phyloP scores from a whole-genome alignment of 2,329 filamentous ascomycete genomes.

The Endoconidiophora laricicola region DNA sequence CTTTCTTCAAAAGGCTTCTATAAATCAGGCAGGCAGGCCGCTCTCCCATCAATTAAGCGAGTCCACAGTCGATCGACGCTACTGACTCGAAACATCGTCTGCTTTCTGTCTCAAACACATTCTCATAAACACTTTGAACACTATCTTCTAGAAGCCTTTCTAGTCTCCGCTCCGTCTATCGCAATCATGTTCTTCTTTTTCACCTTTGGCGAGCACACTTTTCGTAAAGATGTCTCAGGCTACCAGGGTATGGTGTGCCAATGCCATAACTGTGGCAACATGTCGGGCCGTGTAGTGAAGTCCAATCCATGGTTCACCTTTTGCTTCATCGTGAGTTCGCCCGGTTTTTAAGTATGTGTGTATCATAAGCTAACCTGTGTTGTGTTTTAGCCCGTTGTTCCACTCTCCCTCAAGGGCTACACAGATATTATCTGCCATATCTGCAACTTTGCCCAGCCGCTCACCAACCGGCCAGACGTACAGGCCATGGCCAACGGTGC shows the following conservation, averaged over 20 bases:
- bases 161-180: neutral
- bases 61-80: neutral
- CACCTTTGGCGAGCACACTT: conserved; percentile 44
- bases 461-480: conserved; percentile 40
- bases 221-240: conserved; percentile 40
- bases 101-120: too few relatives aligned
- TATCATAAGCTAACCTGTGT: neutral
- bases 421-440: conserved; percentile 57
- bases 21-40: too few relatives aligned
- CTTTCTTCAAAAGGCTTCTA: neutral
- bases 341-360: neutral
- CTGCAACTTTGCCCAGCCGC: conserved; percentile 58
- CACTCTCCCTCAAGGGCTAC: conserved; percentile 50
- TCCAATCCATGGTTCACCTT: conserved; percentile 61
- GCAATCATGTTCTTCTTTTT: conserved; percentile 43
- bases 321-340: conserved; percentile 47
- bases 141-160: neutral
- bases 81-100: neutral
- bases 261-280: conserved; percentile 52
- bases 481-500: conserved; percentile 32
- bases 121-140: too few relatives aligned
- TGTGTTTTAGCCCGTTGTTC: conserved; percentile 43
- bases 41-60: neutral
- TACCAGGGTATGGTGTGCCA: conserved; percentile 46
- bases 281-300: conserved; percentile 41